These are phyloP conservation scores for Aspergillus sp. DNA, from an alignment of 2,329 filamentous ascomycete species.

Conservation along the genomic window DNA sequence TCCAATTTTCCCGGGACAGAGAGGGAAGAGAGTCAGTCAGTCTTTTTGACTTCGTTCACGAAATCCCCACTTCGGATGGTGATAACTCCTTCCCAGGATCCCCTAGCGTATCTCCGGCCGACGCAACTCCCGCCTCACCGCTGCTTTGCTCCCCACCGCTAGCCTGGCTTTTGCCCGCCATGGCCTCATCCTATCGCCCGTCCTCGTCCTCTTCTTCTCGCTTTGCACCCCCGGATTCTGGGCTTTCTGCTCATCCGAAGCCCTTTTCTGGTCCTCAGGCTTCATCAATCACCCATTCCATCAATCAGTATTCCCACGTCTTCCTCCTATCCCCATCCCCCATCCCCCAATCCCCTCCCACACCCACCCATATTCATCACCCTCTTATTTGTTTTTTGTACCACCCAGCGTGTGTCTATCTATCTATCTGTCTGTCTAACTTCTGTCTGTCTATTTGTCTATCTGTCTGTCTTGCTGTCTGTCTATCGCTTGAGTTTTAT, in stretches of 20 bases:
- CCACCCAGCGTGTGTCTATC: constrained; percentile 13
- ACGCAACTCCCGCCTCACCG: constrained; percentile 41
- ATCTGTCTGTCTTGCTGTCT: constrained; percentile 9
- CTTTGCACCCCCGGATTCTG: constrained; percentile 32
- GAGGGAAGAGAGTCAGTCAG: no score
- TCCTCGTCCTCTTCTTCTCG: constrained; percentile 26
- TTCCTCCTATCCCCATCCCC: neutral
- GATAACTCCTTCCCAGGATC: constrained; percentile 36
- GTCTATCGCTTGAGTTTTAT: constrained; percentile 6
- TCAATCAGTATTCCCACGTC: constrained; percentile 9
- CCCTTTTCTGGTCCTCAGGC: constrained; percentile 25
- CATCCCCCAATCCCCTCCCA: neutral
- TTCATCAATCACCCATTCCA: constrained; percentile 11
- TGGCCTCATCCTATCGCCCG: constrained; percentile 35
- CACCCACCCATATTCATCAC: constrained; percentile 6
- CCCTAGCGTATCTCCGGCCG: constrained; percentile 40
- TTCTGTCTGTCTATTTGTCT: constrained; percentile 10
- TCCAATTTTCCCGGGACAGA: neutral
- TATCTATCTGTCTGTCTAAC: neutral
- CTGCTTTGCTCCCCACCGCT: constrained; percentile 48
- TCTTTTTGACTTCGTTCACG: no score
- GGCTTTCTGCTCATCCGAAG: constrained; percentile 33
- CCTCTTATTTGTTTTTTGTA: constrained; percentile 25
- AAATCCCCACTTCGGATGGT: constrained; percentile 5
- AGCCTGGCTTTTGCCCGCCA: constrained; percentile 23